Evolutionary conservation across 768 basidiomycete genomes (phyloP), one percentile per base, ranked within the genome.

Genomic region (Auricularia cornea): DNA sequence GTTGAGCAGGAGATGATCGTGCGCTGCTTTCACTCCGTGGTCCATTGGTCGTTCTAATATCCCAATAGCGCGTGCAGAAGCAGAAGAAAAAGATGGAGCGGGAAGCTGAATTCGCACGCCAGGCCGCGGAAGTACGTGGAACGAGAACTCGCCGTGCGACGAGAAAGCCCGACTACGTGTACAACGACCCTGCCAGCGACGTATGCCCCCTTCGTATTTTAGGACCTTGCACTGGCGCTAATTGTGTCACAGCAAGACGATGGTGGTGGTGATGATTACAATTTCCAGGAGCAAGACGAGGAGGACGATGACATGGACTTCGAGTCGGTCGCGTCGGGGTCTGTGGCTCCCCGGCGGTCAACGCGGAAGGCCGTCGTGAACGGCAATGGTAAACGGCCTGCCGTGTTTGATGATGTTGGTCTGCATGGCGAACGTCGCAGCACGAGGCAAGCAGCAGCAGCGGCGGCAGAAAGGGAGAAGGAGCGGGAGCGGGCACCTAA

Each of bases 91-190:
- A 70, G 85, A 89, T 31, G 12, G 70, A 81, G 80, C 57, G 79
- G 83, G 54, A 71, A 84, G 41, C 76, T 86, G 63, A 76, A 23
- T 41, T 87, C 66, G 89, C 86, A 23, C 89, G 91, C 72, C 54
- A 57, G 26, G 54, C 54, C 6, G 85, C 88, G 40, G 90, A 92
- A 72, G 76, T 91, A 64, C 83, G 90, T 65, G 84, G 87, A 73
- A 92, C 90, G 30, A 82, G 92, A 64, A 92, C 91, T 23, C 81
- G 90, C 64, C 81, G 88, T 61, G 82, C 83, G 74, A 85, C 87
- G 2, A 82, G 82, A 51, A 85, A 83, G 66, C 88, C 89, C 57
- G 88, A 92, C 77, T 94, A 94, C 74, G 89, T 89, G 60, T 91
- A 92, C 73, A 79, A 81, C 69, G 82, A 87, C 68, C 80, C 80